Evolutionary conservation across 768 basidiomycete species (phyloP), one percentile per base, ranked within the genome.

Genomic region (Tubosaeta sp.): DNA sequence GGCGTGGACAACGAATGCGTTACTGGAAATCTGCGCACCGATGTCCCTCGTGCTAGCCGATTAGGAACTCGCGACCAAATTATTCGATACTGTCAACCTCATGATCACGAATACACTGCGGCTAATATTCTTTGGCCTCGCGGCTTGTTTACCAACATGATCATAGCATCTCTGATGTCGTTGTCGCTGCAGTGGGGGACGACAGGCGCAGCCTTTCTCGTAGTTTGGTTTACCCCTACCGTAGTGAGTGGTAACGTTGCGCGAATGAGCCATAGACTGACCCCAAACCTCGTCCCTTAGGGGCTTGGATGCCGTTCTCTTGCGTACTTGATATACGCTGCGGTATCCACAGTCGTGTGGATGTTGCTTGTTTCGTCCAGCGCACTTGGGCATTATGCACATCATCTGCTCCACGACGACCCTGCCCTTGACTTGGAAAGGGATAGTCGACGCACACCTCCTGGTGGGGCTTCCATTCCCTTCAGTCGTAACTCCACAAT

Each of bases 291-390:
- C 21, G 4, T 42, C 18, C 2, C 14, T 7, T n/a, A 61, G 64
- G 63, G 65, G 16, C 27, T 73, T 2, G 72, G 71, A 11, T 72
- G 72, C 39, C 69, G 69, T 48, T 72, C 69, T 3, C 51, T 57
- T 0, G 58, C 62, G 1, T 72, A 71, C 45, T 21, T 70, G 31
- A 38, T 64, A 14, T 72, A 70, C 12, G 72, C 59, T 2, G 13
- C 31, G 6, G 1, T 61, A 6, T 67, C 71, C 1, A 73, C 67
- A 2, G 1, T 50, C 0, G 58, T 67, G 12, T 72, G 71, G 70
- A 19, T 60, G 7, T 12, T 69, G 1, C 59, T 71, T 11, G 53
- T 72, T 11, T 16, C 34, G 2, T 70, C 71, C 34, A 73, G 65
- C 21, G 39, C 39, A 3, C 22, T 40, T 12, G 39, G 21, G 12